Evolutionary conservation across 192 early-diverging fungal species (phyloP), one percentile per base, ranked within the genome.

Genomic region (Spinellus fusiger): DNA sequence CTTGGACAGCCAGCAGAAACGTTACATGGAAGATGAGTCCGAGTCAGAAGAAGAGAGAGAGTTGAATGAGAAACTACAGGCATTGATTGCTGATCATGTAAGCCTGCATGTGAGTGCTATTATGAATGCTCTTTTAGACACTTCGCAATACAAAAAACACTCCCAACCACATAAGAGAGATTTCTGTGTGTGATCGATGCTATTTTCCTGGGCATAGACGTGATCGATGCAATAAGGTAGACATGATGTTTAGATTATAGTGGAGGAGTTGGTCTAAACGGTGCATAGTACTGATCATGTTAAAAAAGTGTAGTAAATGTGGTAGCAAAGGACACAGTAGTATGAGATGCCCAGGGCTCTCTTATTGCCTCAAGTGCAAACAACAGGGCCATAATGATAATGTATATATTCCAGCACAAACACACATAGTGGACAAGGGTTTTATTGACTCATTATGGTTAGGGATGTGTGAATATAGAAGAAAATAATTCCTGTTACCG

Each of bases 1-100:
- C 26, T 25, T 56, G 31, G 22, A 25, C 16, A 35, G 23, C 18
- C 40, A 12, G n/a, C n/a, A n/a, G 2, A 37, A 56, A 35, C n/a
- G 16, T 12, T 35, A 56, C 38, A 22, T 56, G 1, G 54, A 34
- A 9, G 54, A 56, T n/a, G 54, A 56, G 5, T 32, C 32, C 0
- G 35, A 32, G 22, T 56, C 54, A 13, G 54, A 56, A 15, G 54
- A 56, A 25, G 54, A 56, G 10, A n/a, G 33, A 25, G 54, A 56
- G 22, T 56, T 37, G 10, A 56, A 37, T 56, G 54, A 56, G 9
- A 33, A 56, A 15, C 5, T 56, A 18, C 13, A 22, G 25, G 32
- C 20, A 12, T 7, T 56, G 20, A 56, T 56, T 56, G 54, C 33
- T 37, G 32, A 56, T 38, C 54, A 56, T 25, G 54, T 56, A 56